phyloP scores from a whole-genome alignment of 805 yeast species.

The Metschnikowia bowlesiae region DNA sequence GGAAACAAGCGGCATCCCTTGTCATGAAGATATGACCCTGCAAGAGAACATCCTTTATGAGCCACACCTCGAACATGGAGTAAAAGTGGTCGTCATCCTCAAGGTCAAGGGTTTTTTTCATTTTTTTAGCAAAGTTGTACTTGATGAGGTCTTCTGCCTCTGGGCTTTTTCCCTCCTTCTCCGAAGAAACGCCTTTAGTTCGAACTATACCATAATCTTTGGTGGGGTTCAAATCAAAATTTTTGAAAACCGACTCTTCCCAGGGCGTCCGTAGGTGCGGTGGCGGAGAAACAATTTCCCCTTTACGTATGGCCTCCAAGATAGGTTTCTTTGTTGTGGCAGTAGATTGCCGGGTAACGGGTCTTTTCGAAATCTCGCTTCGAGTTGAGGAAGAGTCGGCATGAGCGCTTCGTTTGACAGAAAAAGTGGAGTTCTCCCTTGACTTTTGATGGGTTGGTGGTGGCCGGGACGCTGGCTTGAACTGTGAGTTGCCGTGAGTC shows the following conservation, averaged over 20 bases:
- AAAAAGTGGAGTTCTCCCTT: not conserved
- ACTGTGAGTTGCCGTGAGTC: not conserved
- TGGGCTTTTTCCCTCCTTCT: slow-evolving; percentile 7
- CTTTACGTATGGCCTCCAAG: not conserved
- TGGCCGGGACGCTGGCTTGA: not conserved
- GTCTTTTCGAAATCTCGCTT: not conserved
- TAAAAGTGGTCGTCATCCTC: slow-evolving; percentile 51
- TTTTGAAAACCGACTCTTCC: slow-evolving; percentile 27
- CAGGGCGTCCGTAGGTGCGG: slow-evolving; percentile 17
- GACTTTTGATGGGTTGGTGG: not conserved
- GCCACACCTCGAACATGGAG: slow-evolving; percentile 73
- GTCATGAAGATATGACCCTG: slow-evolving; percentile 87
- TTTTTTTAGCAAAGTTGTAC: slow-evolving; percentile 31
- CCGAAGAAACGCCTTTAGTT: slow-evolving; percentile 8
- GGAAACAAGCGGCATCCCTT: slow-evolving; percentile 57
- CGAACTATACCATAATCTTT: slow-evolving; percentile 12
- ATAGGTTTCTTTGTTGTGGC: not conserved
- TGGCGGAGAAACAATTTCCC: slow-evolving; percentile 8
- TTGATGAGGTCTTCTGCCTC: slow-evolving; percentile 14
- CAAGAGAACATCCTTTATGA: slow-evolving; percentile 71
- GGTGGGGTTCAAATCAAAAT: slow-evolving; percentile 6
- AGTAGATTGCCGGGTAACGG: not conserved
- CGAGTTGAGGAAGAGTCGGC: not conserved
- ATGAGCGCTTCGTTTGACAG: not conserved
- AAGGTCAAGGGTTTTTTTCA: slow-evolving; percentile 39